Base-by-base conservation (phyloP, 1,139 yeast species). In the Suhomyces panamericanus region DNA sequence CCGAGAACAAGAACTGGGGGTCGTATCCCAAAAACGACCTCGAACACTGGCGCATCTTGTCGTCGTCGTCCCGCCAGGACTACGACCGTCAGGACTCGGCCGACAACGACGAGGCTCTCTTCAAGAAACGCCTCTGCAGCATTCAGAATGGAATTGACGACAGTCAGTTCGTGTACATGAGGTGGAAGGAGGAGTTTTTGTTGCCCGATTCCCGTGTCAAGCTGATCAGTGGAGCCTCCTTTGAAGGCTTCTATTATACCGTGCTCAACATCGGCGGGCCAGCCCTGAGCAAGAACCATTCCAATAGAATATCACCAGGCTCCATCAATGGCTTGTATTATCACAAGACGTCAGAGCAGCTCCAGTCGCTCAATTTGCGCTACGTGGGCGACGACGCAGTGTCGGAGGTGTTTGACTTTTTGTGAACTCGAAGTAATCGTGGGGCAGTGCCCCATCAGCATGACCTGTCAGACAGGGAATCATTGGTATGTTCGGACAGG, bases 181-280 rank as follows among this genome's bases (percentile, higher is more conserved):
- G 97, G 53, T 91, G 97, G 97, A 91, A 91, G 64, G 98, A 91
- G 62, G 81, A 83, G 57, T 89, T 88, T 58, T 67, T 90, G 50
- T 82, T 87, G 11, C 96, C 96, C 0, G 96, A 90, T 64, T 82
- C 90, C 16, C 67, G 80, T 42, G 70, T 84, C n/a, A 80, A 77
- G 52, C 78, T 73, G 48, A 79, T 85, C 28, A 75, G 77, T 35
- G 95, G 95, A 15, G 97, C 96, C 0, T 85, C 95, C 6, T 91
- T 85, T 62, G 96, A 90, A 39, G 98, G 98, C 0, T 90, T 89
- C 61, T 91, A 91, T 65, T 91, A 90, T 62, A 81, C 89, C 33
- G 89, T 89, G 35, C 81, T 89, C 57, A 87, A 87, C 62, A 90
- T 88, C 55, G 71, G 80, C 6, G 80, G 81, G 2, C 30, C 34